Percentiles rank a stretch among this genome's conserved stretches.
phyloP scores from a whole-genome alignment of 768 basidiomycete genomes.

The Boletus insuetus region DNA sequence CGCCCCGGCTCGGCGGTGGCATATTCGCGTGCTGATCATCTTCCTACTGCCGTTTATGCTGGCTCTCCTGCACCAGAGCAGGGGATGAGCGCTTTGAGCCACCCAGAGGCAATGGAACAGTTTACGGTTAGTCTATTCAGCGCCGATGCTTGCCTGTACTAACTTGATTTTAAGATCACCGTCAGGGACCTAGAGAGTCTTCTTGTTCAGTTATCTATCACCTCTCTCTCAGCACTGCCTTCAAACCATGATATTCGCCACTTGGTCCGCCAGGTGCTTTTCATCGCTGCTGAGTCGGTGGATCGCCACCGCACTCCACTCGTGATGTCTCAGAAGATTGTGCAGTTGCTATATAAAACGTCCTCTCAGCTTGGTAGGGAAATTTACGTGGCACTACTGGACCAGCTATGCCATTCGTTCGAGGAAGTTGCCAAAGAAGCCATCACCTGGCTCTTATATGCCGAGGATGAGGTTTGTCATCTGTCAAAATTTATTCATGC shows the following conservation, averaged over 20 bases:
- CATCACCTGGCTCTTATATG: constrained; percentile 92
- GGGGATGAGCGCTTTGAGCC: constrained; percentile 47
- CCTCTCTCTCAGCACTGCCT: constrained; percentile 68
- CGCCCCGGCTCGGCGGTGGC: constrained; percentile 72
- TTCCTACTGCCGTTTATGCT: constrained; percentile 46
- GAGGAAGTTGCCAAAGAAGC: constrained; percentile 96
- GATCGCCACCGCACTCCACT: constrained; percentile 86
- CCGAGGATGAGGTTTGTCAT: constrained; percentile 84
- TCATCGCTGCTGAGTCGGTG: constrained; percentile 73
- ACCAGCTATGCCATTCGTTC: constrained; percentile 84
- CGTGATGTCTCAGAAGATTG: constrained; percentile 94
- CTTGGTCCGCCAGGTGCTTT: constrained; percentile 78
- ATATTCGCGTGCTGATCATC: constrained; percentile 49
- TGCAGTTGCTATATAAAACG: constrained; percentile 92
- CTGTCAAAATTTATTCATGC: not conserved
- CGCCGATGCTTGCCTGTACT: not conserved
- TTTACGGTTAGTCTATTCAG: constrained; percentile 56
- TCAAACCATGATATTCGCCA: constrained; percentile 85
- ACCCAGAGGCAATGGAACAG: constrained; percentile 86
- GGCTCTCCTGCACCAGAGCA: constrained; percentile 66
- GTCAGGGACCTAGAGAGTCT: constrained; percentile 75
- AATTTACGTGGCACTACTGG: constrained; percentile 86
- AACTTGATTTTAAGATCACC: constrained; percentile 17
- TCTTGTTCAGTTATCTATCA: constrained; percentile 68
- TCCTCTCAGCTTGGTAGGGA: constrained; percentile 83